Evolutionary conservation across 2,329 filamentous ascomycete genomes (phyloP).

Genomic region (Pseudogymnoascus sp.): DNA sequence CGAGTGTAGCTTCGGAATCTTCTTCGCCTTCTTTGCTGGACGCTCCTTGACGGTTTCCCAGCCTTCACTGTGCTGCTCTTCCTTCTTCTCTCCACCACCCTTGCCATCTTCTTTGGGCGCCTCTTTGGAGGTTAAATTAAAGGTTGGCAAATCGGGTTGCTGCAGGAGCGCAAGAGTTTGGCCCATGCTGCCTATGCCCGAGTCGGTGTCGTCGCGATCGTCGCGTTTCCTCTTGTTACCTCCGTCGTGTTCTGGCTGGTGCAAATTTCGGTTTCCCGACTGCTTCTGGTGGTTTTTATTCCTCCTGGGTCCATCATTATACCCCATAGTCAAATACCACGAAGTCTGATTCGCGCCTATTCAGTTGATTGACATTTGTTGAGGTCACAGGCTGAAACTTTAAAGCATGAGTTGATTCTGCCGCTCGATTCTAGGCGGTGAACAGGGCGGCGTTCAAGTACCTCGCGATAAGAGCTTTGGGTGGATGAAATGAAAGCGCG

Average conservation of each 20-base stretch:
- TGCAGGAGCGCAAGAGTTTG: slow-evolving; percentile 19
- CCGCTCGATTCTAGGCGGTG: not conserved
- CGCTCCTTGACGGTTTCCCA: slow-evolving; percentile 45
- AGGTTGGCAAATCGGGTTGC: slow-evolving; percentile 26
- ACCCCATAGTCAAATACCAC: slow-evolving; percentile 2
- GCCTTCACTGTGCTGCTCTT: slow-evolving; percentile 22
- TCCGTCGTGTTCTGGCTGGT: slow-evolving; percentile 8
- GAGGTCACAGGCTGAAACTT: not conserved
- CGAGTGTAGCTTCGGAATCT: slow-evolving; percentile 46
- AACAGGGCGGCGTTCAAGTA: not conserved
- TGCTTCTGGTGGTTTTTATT: slow-evolving; percentile 8
- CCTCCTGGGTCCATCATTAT: not conserved
- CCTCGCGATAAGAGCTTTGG: not conserved
- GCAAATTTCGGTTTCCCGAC: not conserved
- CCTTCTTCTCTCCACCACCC: slow-evolving; percentile 16
- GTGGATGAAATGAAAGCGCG: not conserved
- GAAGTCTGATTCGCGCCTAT: not conserved
- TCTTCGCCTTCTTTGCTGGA: slow-evolving; percentile 51
- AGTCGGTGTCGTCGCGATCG: slow-evolving; percentile 17
- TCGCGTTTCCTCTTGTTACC: slow-evolving; percentile 25
- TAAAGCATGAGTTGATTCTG: not conserved
- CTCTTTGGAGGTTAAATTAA: slow-evolving; percentile 25
- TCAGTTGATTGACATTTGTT: not conserved
- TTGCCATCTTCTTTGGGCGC: slow-evolving; percentile 4
- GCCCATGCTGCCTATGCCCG: slow-evolving; percentile 16